A percentile compares a stretch with the other conserved stretches of the same genome.
Evolutionary conservation across 2,329 filamentous ascomycete species (phyloP).

Genomic region (Hypoxylon sp.): DNA sequence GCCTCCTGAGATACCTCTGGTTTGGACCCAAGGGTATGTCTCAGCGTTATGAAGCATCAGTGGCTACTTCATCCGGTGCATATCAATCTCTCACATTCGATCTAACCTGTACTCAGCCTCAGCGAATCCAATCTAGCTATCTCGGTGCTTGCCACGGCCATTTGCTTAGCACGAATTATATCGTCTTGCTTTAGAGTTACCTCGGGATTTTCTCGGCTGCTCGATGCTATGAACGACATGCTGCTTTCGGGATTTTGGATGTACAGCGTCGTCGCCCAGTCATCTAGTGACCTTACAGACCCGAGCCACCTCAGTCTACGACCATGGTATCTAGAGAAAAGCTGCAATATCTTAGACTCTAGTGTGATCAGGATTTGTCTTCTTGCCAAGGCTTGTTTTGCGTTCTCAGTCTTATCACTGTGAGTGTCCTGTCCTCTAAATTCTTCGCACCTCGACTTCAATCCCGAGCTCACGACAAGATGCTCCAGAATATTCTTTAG

Average conservation of each 20-base stretch:
- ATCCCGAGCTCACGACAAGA: background rate
- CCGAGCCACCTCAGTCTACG: conserved; percentile 26
- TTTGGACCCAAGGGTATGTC: conserved; percentile 37
- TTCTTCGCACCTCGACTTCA: background rate
- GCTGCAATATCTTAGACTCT: conserved; percentile 17
- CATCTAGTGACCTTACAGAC: conserved; percentile 37
- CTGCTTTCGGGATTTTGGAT: conserved; percentile 34
- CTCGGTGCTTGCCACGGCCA: conserved; percentile 20
- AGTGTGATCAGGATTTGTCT: conserved; percentile 22
- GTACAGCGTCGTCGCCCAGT: conserved; percentile 36
- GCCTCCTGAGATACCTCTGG: conserved; percentile 33
- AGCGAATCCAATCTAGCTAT: conserved; percentile 39
- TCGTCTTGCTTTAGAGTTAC: conserved; percentile 22
- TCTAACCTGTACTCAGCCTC: conserved; percentile 17
- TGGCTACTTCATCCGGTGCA: background rate
- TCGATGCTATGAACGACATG: conserved; percentile 23
- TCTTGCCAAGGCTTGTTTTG: conserved; percentile 32
- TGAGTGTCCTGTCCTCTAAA: conserved; percentile 17
- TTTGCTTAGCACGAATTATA: conserved; percentile 18
- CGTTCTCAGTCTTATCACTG: conserved; percentile 34
- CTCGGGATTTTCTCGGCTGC: conserved; percentile 10
- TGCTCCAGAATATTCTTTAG: conserved; percentile 13
- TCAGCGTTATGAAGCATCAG: background rate
- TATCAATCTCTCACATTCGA: background rate
- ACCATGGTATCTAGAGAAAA: conserved; percentile 39